Base-by-base conservation (phyloP, 192 early-diverging fungal species). In the Rhizoclosmatium sp. region DNA sequence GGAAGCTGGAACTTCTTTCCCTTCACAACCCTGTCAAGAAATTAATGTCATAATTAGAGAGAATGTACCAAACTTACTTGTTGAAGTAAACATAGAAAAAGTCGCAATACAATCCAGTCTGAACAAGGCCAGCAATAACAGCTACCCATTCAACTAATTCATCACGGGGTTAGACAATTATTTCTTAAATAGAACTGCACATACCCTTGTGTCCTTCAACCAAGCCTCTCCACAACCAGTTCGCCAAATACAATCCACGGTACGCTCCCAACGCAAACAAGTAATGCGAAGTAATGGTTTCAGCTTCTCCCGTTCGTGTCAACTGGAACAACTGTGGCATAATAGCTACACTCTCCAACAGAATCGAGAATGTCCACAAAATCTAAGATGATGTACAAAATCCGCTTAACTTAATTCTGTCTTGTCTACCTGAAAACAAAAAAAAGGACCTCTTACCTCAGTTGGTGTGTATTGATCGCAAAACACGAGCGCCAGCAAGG, bases 261-360 rank as follows among this genome's bases (percentile, higher is more conserved):
- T 97, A 97, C 9, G 91, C 94, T 7, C 98, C 98, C 59, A 99
- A 81, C 2, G 97, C 95, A 89, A 99, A 99, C 58, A 99, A 85
- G 83, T 99, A 99, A 84, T 99, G 98, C 10, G 96, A 95, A 5
- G 97, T 99, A 83, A 99, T 98, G n/a, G 96, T 98, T 83, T 99
- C 97, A 10, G 97, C 97, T 84, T 99, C 97, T 42, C 97, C 96
- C 2, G 97, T 98, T 66, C 96, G 92, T n/a, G 93, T 91, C 78
- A 99, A 87, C 88, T 97, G 96, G 87, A 98, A 98, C 14, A 99
- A 90, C 79, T 99, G 98, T 42, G 98, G 98, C 69, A 99, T 84
- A 82, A 99, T 99, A 3, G 98, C 98, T 0, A 97, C 95, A 3
- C 97, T 87, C 82, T 99, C 98, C 72, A 99, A 87, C 75, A 93